Percentiles rank a stretch among this genome's conserved stretches.
phyloP scores from a whole-genome alignment of 73 alveolate genomes.

The Diophrys sp. region DNA sequence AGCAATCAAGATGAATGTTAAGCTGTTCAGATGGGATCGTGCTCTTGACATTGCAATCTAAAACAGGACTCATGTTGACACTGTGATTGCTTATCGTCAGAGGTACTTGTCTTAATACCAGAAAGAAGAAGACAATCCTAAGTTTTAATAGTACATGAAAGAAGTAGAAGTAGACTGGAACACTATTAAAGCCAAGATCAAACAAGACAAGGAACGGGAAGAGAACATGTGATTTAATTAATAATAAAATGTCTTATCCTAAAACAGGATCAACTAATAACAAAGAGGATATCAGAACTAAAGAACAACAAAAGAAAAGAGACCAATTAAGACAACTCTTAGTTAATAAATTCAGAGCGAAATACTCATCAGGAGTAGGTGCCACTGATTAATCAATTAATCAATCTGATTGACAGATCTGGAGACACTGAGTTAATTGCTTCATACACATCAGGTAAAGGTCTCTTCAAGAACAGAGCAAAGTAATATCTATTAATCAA shows the following conservation, averaged over 20 bases:
- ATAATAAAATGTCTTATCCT: neutral
- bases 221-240: slow-evolving; percentile 22
- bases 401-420: neutral
- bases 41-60: slow-evolving; percentile 89
- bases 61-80: slow-evolving; percentile 86
- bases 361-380: neutral
- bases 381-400: neutral
- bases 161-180: slow-evolving; percentile 86
- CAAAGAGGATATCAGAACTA: neutral
- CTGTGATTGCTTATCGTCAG: slow-evolving; percentile 89
- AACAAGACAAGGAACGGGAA: slow-evolving; percentile 89
- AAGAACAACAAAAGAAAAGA: neutral
- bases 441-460: neutral
- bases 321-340: neutral
- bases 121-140: slow-evolving; percentile 79
- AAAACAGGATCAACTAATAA: neutral
- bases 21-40: slow-evolving; percentile 94
- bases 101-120: slow-evolving; percentile 70
- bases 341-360: neutral
- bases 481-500: no score
- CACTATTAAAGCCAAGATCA: slow-evolving; percentile 87
- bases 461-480: neutral
- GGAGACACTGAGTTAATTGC: neutral
- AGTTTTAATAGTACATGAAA: slow-evolving; percentile 64
- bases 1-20: slow-evolving; percentile 94